Evolutionary conservation across 1,284 basidiomycete genomes (phyloP), one percentile per base, ranked within the genome.

Genomic region (Xerocomus amazonicus): DNA sequence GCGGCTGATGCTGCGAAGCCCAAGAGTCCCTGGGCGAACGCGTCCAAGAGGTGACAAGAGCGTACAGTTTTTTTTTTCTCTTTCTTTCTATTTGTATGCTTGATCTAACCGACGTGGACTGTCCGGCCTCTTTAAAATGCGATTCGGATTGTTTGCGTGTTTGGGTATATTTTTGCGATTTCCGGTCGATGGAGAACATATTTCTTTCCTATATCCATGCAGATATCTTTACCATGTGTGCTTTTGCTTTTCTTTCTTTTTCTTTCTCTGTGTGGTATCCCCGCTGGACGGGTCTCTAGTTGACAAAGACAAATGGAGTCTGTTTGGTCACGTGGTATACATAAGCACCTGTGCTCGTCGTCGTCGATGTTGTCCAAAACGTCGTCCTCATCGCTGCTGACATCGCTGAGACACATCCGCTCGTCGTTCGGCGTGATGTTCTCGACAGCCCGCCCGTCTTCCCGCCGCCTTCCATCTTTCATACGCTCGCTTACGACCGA

Each of bases 21-120:
- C 4, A 65, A 67, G 52, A 65, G 63, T 23, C 65, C 38, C n/a
- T 65, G 65, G 66, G 63, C 63, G 33, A 65, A 65, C 19, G 63
- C 63, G 26, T 56, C 65, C 9, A 59, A 37, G 23, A 63, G 67
- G 19, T 65, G 51, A 61, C 39, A 10, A 47, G 31, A 41, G 10
- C 31, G 43, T 37, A 29, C 43, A 10, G n/a, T 13, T 39, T 28
- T 42, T 31, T 31, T 31, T 12, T 9, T 40, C 50, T 13, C 46
- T 36, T 47, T n/a, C 49, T 3, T 16, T 28, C 33, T 29, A 1
- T 37, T 14, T 53, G 42, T 63, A 52, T 60, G 49, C 51, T 52
- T 51, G 55, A 55, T 60, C 54, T 56, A 53, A 23, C 53, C 28
- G 45, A 51, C 48, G 45, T 23, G 26, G 10, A 12, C 27, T 28